These are phyloP conservation scores for Gossypium bickii DNA, from an alignment of 345 rosid genomes.

Conservation along the genomic window DNA sequence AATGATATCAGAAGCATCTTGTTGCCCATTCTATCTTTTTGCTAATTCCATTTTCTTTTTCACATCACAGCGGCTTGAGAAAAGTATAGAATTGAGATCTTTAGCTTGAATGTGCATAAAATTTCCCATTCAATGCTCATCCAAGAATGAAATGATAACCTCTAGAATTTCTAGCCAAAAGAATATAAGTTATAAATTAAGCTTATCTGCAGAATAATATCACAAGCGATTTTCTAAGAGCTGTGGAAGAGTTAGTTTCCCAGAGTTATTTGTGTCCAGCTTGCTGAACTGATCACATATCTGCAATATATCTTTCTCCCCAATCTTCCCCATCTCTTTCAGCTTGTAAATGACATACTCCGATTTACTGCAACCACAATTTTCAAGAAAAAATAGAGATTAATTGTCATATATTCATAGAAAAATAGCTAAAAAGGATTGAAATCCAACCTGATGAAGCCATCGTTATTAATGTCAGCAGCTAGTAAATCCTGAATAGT, in stretches of 20 bases:
- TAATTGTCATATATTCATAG: neutral
- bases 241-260: slow-evolving; percentile 50
- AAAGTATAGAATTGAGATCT: neutral
- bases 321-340: slow-evolving; percentile 63
- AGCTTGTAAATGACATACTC: slow-evolving; percentile 71
- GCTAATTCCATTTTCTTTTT: neutral
- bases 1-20: neutral
- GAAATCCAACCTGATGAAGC: slow-evolving; percentile 55
- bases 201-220: neutral
- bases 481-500: slow-evolving; percentile 60
- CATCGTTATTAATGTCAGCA: slow-evolving; percentile 56
- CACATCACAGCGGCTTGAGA: neutral
- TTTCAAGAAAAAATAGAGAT: neutral
- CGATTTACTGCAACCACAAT: slow-evolving; percentile 47
- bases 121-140: neutral
- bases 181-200: neutral
- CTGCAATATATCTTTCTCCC: slow-evolving; percentile 51
- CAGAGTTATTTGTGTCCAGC: slow-evolving; percentile 50
- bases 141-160: neutral
- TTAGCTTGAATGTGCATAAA: neutral
- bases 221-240: slow-evolving; percentile 33
- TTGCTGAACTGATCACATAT: slow-evolving; percentile 56
- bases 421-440: neutral
- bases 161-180: neutral
- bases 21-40: neutral